Conservation (phyloP, 148 eudicot species). For the Rhododendron griersonianum region DNA sequence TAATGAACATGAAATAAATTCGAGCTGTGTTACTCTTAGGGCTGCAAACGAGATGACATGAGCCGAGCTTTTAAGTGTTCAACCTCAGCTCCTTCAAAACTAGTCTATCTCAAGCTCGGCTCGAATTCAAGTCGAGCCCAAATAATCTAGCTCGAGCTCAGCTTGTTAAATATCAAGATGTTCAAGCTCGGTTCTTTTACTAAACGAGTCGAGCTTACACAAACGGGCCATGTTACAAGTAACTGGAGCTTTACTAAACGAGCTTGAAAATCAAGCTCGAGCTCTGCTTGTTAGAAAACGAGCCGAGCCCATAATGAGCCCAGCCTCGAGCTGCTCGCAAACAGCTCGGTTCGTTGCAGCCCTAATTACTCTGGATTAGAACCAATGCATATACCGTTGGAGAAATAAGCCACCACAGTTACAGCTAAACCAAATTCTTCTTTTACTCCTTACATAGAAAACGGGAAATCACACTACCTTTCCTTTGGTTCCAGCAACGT, state of each 20-base stretch:
- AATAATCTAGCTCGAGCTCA: background rate
- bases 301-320: background rate
- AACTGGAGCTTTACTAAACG: background rate
- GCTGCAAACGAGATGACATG: background rate
- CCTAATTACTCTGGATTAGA: background rate
- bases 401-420: background rate
- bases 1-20: background rate
- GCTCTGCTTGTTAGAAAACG: no score
- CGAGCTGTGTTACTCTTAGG: background rate
- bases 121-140: background rate
- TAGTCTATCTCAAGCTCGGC: background rate
- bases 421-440: background rate
- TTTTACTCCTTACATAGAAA: background rate
- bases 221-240: background rate
- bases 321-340: background rate
- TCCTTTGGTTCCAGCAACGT: slow-evolving; percentile 98
- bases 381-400: background rate
- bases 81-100: background rate
- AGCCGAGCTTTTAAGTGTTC: background rate
- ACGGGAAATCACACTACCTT: slow-evolving; percentile 44
- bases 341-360: background rate
- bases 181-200: background rate
- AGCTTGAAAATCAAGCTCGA: background rate
- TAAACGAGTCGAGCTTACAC: background rate
- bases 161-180: background rate